Evolutionary conservation across 2,329 filamentous ascomycete genomes (phyloP).

Genomic region (Colletotrichum costaricense): DNA sequence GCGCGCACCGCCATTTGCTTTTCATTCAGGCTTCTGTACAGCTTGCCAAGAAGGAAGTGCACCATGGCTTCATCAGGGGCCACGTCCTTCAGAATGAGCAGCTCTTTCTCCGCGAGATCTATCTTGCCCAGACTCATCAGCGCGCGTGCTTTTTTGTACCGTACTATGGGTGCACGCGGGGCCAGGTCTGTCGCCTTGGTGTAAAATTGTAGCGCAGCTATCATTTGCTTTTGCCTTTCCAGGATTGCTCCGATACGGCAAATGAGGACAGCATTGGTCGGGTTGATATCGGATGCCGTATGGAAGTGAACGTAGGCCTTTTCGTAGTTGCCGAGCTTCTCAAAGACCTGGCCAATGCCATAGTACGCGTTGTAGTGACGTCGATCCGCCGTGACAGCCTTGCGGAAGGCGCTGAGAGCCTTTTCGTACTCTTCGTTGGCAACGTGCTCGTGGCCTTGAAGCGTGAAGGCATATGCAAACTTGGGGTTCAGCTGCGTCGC

Average conservation of each 20-base stretch:
- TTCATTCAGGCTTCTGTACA: slow-evolving; percentile 79
- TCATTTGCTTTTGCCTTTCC: slow-evolving; percentile 87
- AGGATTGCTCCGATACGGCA: slow-evolving; percentile 92
- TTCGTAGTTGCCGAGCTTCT: slow-evolving; percentile 90
- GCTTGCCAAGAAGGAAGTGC: slow-evolving; percentile 90
- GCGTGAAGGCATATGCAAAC: slow-evolving; percentile 94
- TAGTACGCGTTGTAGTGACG: slow-evolving; percentile 99
- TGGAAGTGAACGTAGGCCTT: slow-evolving; percentile 93
- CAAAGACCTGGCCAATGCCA: slow-evolving; percentile 84
- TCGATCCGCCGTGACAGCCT: slow-evolving; percentile 85
- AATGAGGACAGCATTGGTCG: slow-evolving; percentile 90
- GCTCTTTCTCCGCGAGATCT: slow-evolving; percentile 80
- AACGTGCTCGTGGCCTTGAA: slow-evolving; percentile 96
- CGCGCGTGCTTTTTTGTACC: slow-evolving; percentile 92
- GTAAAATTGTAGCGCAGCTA: slow-evolving; percentile 84
- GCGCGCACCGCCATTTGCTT: slow-evolving; percentile 87
- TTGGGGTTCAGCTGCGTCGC: slow-evolving; percentile 90
- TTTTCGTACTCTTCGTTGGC: slow-evolving; percentile 98
- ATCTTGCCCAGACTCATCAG: slow-evolving; percentile 80
- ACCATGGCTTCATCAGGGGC: slow-evolving; percentile 96
- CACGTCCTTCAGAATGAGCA: slow-evolving; percentile 89
- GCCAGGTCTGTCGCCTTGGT: slow-evolving; percentile 84
- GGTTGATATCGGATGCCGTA: slow-evolving; percentile 88
- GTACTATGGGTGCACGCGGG: slow-evolving; percentile 82
- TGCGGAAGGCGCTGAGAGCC: slow-evolving; percentile 86